Percentiles rank a stretch among this genome's conserved stretches.
Evolutionary conservation across 202 grass and related monocot genomes (phyloP).

Genomic region (Hordeum pubiflorum): DNA sequence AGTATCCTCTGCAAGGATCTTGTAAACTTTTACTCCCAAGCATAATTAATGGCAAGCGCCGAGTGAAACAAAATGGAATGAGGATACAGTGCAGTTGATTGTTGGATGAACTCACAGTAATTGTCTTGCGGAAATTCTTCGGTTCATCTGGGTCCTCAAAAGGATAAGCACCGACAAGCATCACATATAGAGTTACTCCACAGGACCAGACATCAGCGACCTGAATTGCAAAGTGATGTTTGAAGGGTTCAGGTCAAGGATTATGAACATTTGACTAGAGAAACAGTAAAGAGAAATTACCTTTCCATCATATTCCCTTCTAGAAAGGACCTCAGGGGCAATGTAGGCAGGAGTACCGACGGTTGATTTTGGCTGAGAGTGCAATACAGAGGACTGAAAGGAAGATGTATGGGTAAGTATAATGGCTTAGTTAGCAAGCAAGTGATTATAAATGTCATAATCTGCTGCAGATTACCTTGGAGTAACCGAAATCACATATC

Average conservation of each 20-base stretch:
- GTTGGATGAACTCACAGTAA: conserved; percentile 49
- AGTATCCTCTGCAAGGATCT: conserved; percentile 73
- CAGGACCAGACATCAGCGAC: conserved; percentile 96
- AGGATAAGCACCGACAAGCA: conserved; percentile 90
- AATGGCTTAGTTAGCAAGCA: neutral
- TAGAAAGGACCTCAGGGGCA: conserved; percentile 83
- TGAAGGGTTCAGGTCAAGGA: neutral
- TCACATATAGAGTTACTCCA: conserved; percentile 86
- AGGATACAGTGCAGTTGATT: neutral
- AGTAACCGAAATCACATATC: conserved; percentile 99
- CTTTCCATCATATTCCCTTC: conserved; percentile 92
- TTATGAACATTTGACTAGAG: neutral
- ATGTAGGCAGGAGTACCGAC: conserved; percentile 98
- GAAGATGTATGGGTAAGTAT: neutral
- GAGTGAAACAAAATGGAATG: neutral
- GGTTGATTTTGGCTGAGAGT: conserved; percentile 97
- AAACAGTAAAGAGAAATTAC: conserved; percentile 32
- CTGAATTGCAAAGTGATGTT: conserved; percentile 31
- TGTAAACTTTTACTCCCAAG: neutral
- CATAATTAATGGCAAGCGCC: neutral
- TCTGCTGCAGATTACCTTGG: conserved; percentile 50
- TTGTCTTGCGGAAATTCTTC: conserved; percentile 79
- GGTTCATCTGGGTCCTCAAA: conserved; percentile 81
- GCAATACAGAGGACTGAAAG: conserved; percentile 73
- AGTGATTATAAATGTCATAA: neutral